Percentiles rank a stretch among this genome's conserved stretches.
phyloP scores from a whole-genome alignment of 495 filamentous ascomycete genomes.

The Penicillium tannophilum region DNA sequence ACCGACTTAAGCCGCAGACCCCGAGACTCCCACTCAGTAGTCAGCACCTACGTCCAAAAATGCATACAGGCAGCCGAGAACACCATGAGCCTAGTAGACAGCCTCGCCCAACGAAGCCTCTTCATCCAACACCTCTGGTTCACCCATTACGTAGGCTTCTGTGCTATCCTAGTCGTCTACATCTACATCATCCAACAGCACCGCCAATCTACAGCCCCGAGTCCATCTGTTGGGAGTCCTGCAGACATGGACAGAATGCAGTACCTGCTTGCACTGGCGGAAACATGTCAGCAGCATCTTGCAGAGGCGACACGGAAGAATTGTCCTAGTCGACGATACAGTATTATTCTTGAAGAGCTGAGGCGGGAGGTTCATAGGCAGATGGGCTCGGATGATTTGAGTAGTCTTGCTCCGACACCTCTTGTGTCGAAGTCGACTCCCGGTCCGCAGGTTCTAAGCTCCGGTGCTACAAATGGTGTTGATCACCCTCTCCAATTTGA shows the following conservation, averaged over 20 bases:
- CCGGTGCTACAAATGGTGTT: background rate
- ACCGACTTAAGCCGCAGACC: constrained; percentile 44
- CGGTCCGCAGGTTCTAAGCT: constrained; percentile 5
- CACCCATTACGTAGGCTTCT: constrained; percentile 57
- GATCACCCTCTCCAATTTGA: constrained; percentile 18
- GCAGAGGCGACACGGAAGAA: constrained; percentile 52
- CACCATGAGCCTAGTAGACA: constrained; percentile 41
- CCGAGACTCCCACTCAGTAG: constrained; percentile 31
- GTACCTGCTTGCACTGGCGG: constrained; percentile 43
- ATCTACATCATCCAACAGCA: constrained; percentile 57
- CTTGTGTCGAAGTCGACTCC: constrained; percentile 7
- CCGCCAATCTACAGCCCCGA: constrained; percentile 30
- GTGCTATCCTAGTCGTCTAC: constrained; percentile 56
- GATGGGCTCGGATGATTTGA: constrained; percentile 26
- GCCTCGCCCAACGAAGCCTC: constrained; percentile 39
- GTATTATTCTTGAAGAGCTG: constrained; percentile 53
- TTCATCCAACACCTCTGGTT: constrained; percentile 53
- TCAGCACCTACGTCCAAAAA: constrained; percentile 40
- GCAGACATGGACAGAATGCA: constrained; percentile 28
- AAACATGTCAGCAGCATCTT: constrained; percentile 49
- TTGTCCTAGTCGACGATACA: constrained; percentile 54
- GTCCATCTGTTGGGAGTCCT: constrained; percentile 23
- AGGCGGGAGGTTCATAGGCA: constrained; percentile 45
- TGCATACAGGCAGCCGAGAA: constrained; percentile 49
- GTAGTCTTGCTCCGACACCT: constrained; percentile 4